A percentile compares a stretch with the other conserved stretches of the same genome.
These are phyloP conservation scores for Talaromyces liani DNA, from an alignment of 495 filamentous ascomycete genomes.

Conservation along the genomic window DNA sequence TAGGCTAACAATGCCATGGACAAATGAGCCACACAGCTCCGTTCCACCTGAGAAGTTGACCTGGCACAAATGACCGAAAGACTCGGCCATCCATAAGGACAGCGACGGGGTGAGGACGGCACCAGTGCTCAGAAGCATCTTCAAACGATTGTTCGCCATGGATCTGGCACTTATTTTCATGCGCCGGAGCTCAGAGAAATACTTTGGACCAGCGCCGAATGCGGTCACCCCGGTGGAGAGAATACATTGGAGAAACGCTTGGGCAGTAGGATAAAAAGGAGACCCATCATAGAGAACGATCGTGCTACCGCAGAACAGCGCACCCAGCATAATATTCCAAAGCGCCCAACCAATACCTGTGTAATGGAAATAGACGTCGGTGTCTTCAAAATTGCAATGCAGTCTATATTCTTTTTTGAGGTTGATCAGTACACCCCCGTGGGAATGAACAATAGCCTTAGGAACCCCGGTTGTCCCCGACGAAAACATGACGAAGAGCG, in stretches of 20 bases:
- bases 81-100: slow-evolving; percentile 72
- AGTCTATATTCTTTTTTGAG: slow-evolving; percentile 51
- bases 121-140: slow-evolving; percentile 59
- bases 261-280: slow-evolving; percentile 54
- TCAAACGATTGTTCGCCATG: slow-evolving; percentile 49
- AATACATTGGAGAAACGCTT: not conserved
- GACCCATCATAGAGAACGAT: slow-evolving; percentile 65
- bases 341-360: slow-evolving; percentile 76
- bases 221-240: slow-evolving; percentile 27
- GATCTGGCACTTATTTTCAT: slow-evolving; percentile 49
- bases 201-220: slow-evolving; percentile 65
- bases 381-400: slow-evolving; percentile 43
- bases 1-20: slow-evolving; percentile 53
- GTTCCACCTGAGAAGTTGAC: slow-evolving; percentile 63
- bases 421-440: slow-evolving; percentile 53
- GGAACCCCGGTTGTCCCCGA: slow-evolving; percentile 66
- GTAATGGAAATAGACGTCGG: slow-evolving; percentile 45
- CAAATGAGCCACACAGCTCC: slow-evolving; percentile 69
- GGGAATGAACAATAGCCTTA: slow-evolving; percentile 67
- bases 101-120: slow-evolving; percentile 68
- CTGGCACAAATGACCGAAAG: slow-evolving; percentile 62
- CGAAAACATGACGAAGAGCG: slow-evolving; percentile 66
- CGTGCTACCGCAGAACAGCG: slow-evolving; percentile 55
- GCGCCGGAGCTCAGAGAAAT: slow-evolving; percentile 61
- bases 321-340: slow-evolving; percentile 54